phyloP scores from a whole-genome alignment of 352 stramenopile genomes.

The Globisporangium megalacanthum region DNA sequence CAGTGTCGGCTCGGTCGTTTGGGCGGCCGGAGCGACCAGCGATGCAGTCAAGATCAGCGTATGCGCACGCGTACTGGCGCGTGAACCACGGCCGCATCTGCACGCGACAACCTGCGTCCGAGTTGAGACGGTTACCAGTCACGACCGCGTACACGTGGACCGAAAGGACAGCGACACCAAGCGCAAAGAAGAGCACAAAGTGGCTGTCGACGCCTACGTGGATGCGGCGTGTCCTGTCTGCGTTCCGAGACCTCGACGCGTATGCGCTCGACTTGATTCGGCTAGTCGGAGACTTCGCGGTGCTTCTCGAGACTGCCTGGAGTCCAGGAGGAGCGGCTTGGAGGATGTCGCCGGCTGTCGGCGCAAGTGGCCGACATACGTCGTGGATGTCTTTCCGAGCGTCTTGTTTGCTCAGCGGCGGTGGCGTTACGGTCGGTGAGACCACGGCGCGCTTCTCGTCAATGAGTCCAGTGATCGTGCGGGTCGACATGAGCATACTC shows the following conservation, averaged over 20 bases:
- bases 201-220: neutral
- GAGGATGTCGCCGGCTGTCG: neutral
- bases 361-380: neutral
- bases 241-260: neutral
- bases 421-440: neutral
- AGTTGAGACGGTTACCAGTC: neutral
- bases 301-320: neutral
- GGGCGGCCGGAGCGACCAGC: neutral
- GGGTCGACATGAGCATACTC: conserved; percentile 9
- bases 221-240: neutral
- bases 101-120: conserved; percentile 2
- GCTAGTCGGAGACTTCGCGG: neutral
- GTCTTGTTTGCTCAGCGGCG: conserved; percentile 1
- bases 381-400: neutral
- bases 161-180: conserved; percentile 2
- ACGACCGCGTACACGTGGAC: conserved; percentile 1
- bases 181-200: conserved; percentile 1
- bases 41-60: conserved; percentile 18
- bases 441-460: conserved; percentile 5
- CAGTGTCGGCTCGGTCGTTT: neutral
- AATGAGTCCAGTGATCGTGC: conserved; percentile 6
- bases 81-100: conserved; percentile 20
- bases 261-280: neutral
- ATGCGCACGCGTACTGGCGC: conserved; percentile 14
- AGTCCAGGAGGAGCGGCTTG: neutral